Base-by-base conservation (phyloP, 2,329 filamentous ascomycete species). In the Fusarium beomiforme region DNA sequence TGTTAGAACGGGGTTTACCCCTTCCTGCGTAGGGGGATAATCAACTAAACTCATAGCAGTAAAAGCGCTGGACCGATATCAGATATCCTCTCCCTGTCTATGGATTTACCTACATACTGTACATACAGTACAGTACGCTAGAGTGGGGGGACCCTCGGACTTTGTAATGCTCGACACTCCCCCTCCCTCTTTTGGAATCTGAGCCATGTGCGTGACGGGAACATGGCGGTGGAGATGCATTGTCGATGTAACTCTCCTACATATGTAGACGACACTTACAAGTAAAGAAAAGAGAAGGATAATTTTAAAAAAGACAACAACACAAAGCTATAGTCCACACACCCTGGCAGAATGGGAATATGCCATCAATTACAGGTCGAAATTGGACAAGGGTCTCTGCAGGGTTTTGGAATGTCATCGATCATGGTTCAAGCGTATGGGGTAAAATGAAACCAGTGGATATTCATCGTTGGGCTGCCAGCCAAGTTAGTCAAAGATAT, bases 341-440 rank as follows among this genome's bases (percentile, higher is more conserved):
- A 51, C 61, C 63, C 44, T 41, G 13, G 46, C 51, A 41, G 24
- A 39, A 44, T 64, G 41, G 34, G 21, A 33, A 43, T 51, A 46
- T 65, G 16, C 21, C 37, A 29, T 51, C 42, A 49, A 41, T 62
- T 31, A 31, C 49, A 53, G 29, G 37, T 66, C 39, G 51, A 66
- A 66, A 66, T 66, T 66, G 44, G 63, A 68, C 64, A 50, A 56
- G 63, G 64, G 56, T 54, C 12, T 13, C 14, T 36, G 31, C 64
- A 67, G 63, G 64, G 64, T 37, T 63, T 50, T 50, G 49, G 64
- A 55, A 67, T 67, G 64, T 63, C 64, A 67, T 68, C 56, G 39
- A 42, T 39, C 46, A 67, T 51, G 65, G 60, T 33, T 29, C 51
- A 53, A 69, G 50, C 31, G 24, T 61, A 67, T 68, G 64, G 63